Evolutionary conservation across 441 rosid species (phyloP), one percentile per base, ranked within the genome.

Genomic region (Codiaeum variegatum): DNA sequence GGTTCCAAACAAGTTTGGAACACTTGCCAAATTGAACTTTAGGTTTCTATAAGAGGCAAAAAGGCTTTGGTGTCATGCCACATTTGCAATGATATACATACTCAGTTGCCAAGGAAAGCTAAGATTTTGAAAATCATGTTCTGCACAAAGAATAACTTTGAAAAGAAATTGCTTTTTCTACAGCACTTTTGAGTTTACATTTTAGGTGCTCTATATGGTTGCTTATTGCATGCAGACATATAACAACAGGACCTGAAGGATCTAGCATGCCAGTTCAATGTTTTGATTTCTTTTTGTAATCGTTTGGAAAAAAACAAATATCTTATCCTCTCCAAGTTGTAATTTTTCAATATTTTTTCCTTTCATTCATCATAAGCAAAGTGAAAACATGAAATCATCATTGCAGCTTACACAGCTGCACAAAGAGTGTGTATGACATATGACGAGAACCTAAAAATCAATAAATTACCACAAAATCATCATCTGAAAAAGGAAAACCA

Each of bases 401-500:
- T 72, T 46, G 62, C 32, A n/a, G 31, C 60, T 38, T 21, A 61
- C 0, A 2, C 58, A n/a, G 23, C 23, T 52, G 9, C 13, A 46
- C 9, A n/a, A 2, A 28, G 8, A 46, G n/a, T 42, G 18, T 8
- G 54, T 26, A 18, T 28, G 36, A 24, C 34, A 38, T 23, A 26
- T 56, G 54, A 55, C 38, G 26, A 21, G 38, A 55, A 51, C 52
- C 15, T 15, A 42, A 69, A 69, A 73, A 44, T 56, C 66, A 60
- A 29, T 46, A 56, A 19, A 54, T n/a, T 6, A 38, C 69, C 21
- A 34, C 16, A 34, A 2, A 54, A 56, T 38, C 36, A 73, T 42
- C 19, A 73, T 59, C 65, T 62, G 26, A 68, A 62, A 18, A 75
- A 28, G 32, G 26, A 40, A 61, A 51, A 67, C 42, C 21, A 21